These are phyloP conservation scores for Fusarium xyrophilum DNA, from an alignment of 2,329 filamentous ascomycete genomes.

Conservation along the genomic window DNA sequence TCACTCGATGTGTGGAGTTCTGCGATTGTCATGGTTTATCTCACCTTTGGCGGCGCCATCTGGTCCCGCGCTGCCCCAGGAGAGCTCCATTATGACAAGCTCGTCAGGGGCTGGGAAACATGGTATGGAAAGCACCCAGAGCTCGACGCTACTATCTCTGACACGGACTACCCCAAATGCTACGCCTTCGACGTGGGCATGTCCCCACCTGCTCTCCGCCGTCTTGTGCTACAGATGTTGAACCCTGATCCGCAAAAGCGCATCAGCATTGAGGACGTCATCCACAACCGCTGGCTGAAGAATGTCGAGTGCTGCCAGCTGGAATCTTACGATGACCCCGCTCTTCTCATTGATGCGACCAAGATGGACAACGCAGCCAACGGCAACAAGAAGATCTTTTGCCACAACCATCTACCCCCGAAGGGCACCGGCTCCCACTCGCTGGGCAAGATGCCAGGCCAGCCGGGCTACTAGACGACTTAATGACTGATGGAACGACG, in stretches of 20 bases:
- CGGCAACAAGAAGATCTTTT: conserved; percentile 60
- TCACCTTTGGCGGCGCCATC: conserved; percentile 74
- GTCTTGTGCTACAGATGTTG: conserved; percentile 80
- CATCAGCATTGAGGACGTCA: conserved; percentile 71
- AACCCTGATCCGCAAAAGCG: conserved; percentile 78
- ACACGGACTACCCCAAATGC: conserved; percentile 71
- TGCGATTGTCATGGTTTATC: conserved; percentile 81
- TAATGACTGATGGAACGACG: conserved; percentile 30
- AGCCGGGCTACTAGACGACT: conserved; percentile 57
- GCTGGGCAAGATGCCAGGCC: conserved; percentile 63
- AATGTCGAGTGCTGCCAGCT: conserved; percentile 80
- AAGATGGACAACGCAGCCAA: conserved; percentile 58
- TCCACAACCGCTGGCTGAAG: conserved; percentile 75
- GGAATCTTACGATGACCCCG: conserved; percentile 71
- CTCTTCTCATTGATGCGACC: conserved; percentile 66
- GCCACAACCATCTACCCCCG: conserved; percentile 64
- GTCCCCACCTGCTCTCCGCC: conserved; percentile 71
- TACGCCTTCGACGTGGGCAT: conserved; percentile 69
- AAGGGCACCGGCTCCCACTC: conserved; percentile 56
- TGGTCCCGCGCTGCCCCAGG: conserved; percentile 73
- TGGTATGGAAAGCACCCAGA: conserved; percentile 65
- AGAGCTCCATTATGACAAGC: conserved; percentile 67
- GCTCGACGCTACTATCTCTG: conserved; percentile 51
- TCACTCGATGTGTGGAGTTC: conserved; percentile 86
- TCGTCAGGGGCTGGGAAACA: conserved; percentile 71